Evolutionary conservation across 208 protist species (phyloP).

Genomic region (Porcisia hertigi): DNA sequence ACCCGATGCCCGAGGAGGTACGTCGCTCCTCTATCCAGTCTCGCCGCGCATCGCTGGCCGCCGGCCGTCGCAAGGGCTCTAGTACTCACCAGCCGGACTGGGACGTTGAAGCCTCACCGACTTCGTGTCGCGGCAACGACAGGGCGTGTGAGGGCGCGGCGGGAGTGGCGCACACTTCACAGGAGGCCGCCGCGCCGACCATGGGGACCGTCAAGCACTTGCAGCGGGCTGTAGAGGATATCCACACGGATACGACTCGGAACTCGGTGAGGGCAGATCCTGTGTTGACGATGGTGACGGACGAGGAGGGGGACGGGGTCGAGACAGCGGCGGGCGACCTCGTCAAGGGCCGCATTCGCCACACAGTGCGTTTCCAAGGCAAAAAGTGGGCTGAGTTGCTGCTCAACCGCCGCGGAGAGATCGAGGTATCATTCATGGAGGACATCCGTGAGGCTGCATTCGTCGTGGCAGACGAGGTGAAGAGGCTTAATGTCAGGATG

Average conservation of each 20-base stretch:
- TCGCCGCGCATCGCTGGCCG: constrained; percentile 49
- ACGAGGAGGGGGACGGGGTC: background rate
- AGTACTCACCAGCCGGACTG: constrained; percentile 38
- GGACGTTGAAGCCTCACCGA: constrained; percentile 48
- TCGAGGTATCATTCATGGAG: constrained; percentile 35
- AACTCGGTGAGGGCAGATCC: too few relatives aligned
- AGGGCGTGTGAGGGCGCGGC: constrained; percentile 18
- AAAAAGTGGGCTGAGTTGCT: constrained; percentile 43
- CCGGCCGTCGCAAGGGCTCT: constrained; percentile 38
- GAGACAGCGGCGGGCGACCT: constrained; percentile 7
- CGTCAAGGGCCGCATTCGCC: constrained; percentile 34
- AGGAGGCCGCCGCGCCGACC: constrained; percentile 6
- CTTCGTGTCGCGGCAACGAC: constrained; percentile 28
- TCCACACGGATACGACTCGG: background rate
- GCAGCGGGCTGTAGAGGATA: background rate
- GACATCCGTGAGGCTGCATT: constrained; percentile 38
- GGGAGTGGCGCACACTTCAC: background rate
- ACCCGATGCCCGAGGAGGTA: constrained; percentile 65
- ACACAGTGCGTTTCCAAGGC: constrained; percentile 64
- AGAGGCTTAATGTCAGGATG: constrained; percentile 38
- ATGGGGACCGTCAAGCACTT: background rate
- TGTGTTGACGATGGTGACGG: background rate
- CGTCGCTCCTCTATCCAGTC: constrained; percentile 48
- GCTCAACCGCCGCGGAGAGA: constrained; percentile 14
- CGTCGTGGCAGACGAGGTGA: constrained; percentile 33